Evolutionary conservation across 2,329 filamentous ascomycete species (phyloP), one percentile per base, ranked within the genome.

Genomic region (Penicillium vulpinum): DNA sequence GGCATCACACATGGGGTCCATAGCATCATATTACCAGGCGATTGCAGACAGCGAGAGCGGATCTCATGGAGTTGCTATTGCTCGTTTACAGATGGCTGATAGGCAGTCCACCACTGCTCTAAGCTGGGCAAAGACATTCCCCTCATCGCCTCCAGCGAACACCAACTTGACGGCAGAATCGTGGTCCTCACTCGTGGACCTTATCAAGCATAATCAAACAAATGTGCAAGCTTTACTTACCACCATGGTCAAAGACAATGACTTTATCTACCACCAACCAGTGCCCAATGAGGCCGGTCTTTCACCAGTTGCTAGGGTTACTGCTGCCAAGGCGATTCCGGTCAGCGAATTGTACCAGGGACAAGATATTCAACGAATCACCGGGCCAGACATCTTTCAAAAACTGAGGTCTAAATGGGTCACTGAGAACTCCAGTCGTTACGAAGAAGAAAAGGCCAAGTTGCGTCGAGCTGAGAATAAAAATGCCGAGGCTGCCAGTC

Each of bases 371-470:
- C 91, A 96, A 73, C 85, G 92, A 26, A 97, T 99, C 60, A 97
- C 96, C 36, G 95, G 95, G 0, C 93, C 94, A 0, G 94, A 99
- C 70, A 88, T 99, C 50, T 99, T 99, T 75, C 88, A 94, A 64
- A 96, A 96, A 73, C 96, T 99, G 58, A 91, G 97, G 2, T 94
- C 94, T 0, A 89, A 97, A 78, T 90, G 92, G 3, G 93, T 99
- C 1, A 99, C 94, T 0, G 93, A 99, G 74, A 95, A 91, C 24
- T 94, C 94, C 13, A 97, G 94, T 78, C 78, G 97, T 67, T 99
- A 99, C 72, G 94, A 97, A 62, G 94, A 99, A 75, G 94, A 99
- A 73, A 99, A 99, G 77, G 94, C 94, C 13, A 97, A 99, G 74
- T 78, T 99, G 56, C 87, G 97, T 39, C 86, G 94, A 56, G 93